phyloP scores from a whole-genome alignment of 768 basidiomycete species.

The Paxillus ammoniavirescens region DNA sequence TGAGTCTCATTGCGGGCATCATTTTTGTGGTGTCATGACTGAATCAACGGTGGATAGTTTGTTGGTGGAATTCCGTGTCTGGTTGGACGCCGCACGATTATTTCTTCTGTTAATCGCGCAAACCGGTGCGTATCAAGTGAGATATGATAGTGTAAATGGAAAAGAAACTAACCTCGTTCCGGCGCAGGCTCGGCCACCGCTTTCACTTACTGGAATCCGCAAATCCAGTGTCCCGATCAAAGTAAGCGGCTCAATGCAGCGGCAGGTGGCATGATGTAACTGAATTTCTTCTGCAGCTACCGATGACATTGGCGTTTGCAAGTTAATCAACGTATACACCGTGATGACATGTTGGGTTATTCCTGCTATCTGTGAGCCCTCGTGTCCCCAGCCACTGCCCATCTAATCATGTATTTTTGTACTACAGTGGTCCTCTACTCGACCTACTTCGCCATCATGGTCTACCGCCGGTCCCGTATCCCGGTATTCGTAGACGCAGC shows the following conservation, averaged over 20 bases:
- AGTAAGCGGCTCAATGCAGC: slow-evolving; percentile 29
- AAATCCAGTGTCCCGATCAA: slow-evolving; percentile 42
- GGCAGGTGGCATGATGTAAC: background rate
- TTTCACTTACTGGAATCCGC: slow-evolving; percentile 42
- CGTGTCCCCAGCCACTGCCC: slow-evolving; percentile 1
- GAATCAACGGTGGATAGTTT: slow-evolving; percentile 32
- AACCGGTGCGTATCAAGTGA: slow-evolving; percentile 36
- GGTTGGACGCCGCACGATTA: slow-evolving; percentile 54
- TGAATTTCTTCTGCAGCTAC: slow-evolving; percentile 27
- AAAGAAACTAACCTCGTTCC: background rate
- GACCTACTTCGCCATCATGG: slow-evolving; percentile 37
- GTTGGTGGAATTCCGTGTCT: slow-evolving; percentile 45
- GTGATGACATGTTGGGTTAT: slow-evolving; percentile 52
- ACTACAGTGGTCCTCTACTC: slow-evolving; percentile 43
- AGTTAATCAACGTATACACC: slow-evolving; percentile 46
- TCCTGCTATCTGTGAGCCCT: slow-evolving; percentile 47
- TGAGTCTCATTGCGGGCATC: slow-evolving; percentile 24
- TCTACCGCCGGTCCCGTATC: slow-evolving; percentile 34
- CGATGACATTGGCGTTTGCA: slow-evolving; percentile 45
- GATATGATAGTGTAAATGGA: background rate
- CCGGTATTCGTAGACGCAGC: slow-evolving; percentile 17
- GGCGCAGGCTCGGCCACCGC: slow-evolving; percentile 40
- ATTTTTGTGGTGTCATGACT: background rate
- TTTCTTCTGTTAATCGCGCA: slow-evolving; percentile 45
- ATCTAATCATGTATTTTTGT: background rate